phyloP scores from a whole-genome alignment of 306 rosid species.

The Pyrus betulifolia region DNA sequence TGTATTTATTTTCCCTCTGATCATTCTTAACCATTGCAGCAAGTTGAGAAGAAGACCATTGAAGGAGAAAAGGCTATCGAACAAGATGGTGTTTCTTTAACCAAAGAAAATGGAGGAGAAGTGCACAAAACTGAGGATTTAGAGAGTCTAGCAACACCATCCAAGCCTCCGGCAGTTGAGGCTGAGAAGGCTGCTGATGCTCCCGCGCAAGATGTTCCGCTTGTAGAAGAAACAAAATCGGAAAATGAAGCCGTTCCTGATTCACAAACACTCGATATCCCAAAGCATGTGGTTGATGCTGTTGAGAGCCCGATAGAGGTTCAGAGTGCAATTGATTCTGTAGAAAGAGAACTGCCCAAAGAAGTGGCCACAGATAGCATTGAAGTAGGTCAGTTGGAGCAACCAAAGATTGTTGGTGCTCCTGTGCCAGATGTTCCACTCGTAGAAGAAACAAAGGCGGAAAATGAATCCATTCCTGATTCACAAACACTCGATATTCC shows the following conservation, averaged over 20 bases:
- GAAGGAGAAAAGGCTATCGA: constrained; percentile 31
- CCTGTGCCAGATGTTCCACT: constrained; percentile 9
- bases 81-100: constrained; percentile 15
- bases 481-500: constrained; percentile 9
- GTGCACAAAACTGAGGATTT: constrained; percentile 22
- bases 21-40: constrained; percentile 22
- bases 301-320: constrained; percentile 3
- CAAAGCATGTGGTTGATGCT: constrained; percentile 16
- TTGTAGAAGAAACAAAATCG: constrained; percentile 11
- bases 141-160: constrained; percentile 4
- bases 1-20: background rate
- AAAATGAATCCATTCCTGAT: constrained; percentile 23
- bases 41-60: constrained; percentile 38
- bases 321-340: background rate
- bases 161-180: background rate
- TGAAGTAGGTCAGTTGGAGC: constrained; percentile 24
- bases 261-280: constrained; percentile 5
- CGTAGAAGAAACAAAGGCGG: constrained; percentile 15
- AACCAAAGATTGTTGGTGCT: constrained; percentile 10
- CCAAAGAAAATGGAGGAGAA: constrained; percentile 31
- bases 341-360: constrained; percentile 12
- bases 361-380: constrained; percentile 1
- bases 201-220: constrained; percentile 12
- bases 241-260: constrained; percentile 26
- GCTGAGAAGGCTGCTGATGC: constrained; percentile 23